Percentiles rank a stretch among this genome's conserved stretches.
phyloP scores from a whole-genome alignment of 2,329 filamentous ascomycete species.

The Dactylellina sp. region DNA sequence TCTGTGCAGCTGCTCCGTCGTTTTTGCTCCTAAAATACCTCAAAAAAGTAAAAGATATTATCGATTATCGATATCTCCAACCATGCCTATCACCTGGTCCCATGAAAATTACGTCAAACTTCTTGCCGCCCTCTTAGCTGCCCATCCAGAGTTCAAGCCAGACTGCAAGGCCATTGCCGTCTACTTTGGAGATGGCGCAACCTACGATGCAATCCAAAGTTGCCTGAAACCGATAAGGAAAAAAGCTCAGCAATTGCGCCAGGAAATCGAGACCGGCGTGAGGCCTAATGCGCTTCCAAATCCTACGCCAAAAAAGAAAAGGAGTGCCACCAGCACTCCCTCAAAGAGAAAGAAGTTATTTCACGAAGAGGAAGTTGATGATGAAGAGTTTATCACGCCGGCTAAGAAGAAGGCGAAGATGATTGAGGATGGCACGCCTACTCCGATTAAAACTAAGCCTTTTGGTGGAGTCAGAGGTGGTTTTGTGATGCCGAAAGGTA shows the following conservation, averaged over 20 bases:
- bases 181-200: conserved; percentile 51
- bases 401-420: conserved; percentile 47
- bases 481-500: conserved; percentile 1
- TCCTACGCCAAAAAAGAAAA: conserved; percentile 36
- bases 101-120: conserved; percentile 55
- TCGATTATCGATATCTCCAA: not conserved
- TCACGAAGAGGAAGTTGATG: conserved; percentile 34
- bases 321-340: conserved; percentile 12
- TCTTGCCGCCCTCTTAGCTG: conserved; percentile 41
- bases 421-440: conserved; percentile 28
- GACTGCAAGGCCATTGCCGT: conserved; percentile 35
- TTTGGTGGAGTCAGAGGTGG: conserved; percentile 6
- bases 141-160: conserved; percentile 45
- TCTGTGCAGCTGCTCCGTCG: no score
- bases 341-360: conserved; percentile 48
- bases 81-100: conserved; percentile 48
- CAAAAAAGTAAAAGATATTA: not conserved
- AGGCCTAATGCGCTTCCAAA: conserved; percentile 43
- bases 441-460: conserved; percentile 20
- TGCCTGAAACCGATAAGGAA: conserved; percentile 47
- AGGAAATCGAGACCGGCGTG: conserved; percentile 45
- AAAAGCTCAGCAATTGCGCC: conserved; percentile 28
- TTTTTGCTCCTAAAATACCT: no score
- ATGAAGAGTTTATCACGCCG: conserved; percentile 47
- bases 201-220: conserved; percentile 50